Conservation (phyloP, 768 basidiomycete genomes). For the Boletus pseudo-olivaceus region DNA sequence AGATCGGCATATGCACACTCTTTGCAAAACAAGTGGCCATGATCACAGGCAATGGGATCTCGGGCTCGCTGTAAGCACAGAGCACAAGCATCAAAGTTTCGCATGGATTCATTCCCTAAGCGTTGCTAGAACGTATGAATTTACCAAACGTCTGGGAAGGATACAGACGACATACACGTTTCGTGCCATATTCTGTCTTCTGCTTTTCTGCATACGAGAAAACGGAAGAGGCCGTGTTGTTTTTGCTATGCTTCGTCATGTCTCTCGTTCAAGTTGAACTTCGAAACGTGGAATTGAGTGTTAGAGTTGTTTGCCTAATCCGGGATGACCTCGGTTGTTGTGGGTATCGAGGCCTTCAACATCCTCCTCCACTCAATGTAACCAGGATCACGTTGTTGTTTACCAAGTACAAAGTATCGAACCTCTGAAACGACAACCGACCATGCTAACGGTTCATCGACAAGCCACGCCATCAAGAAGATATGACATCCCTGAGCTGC, state of each 20-base stretch:
- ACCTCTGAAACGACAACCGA: background rate
- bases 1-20: slow-evolving; percentile 91
- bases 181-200: slow-evolving; percentile 76
- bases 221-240: slow-evolving; percentile 84
- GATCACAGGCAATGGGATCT: slow-evolving; percentile 76
- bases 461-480: background rate
- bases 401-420: background rate
- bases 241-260: slow-evolving; percentile 91
- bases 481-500: slow-evolving; percentile 37
- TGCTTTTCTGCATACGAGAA: slow-evolving; percentile 90
- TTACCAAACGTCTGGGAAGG: background rate
- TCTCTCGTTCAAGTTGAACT: background rate
- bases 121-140: slow-evolving; percentile 28
- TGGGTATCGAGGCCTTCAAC: no score
- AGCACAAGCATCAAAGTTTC: slow-evolving; percentile 86
- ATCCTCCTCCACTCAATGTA: background rate
- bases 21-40: slow-evolving; percentile 94
- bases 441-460: background rate
- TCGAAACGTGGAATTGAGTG: background rate
- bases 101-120: slow-evolving; percentile 85
- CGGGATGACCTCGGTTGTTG: background rate
- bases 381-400: background rate
- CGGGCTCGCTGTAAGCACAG: slow-evolving; percentile 82
- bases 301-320: background rate
- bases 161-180: slow-evolving; percentile 45